Base-by-base conservation (phyloP, 129 eudicot species). In the Silybum marianum region DNA sequence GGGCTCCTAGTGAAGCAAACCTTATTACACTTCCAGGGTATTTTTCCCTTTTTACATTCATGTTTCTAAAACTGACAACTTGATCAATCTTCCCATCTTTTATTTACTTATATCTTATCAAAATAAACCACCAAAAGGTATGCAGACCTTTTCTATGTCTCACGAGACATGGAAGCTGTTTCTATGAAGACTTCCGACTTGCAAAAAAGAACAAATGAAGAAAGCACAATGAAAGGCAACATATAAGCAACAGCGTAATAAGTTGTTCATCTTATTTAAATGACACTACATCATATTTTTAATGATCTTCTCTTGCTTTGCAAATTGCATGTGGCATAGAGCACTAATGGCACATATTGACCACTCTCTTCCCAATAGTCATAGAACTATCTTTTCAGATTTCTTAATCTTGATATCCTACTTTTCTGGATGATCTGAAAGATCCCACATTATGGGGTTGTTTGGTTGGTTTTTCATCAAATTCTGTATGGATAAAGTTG, bases 1-100 rank as follows among this genome's bases (percentile, higher is more conserved):
- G 98, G 99, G 98, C 99, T 78, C 94, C 99, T 44, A 76, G 81
- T 79, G 98, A 93, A 88, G 80, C 54, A 34, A 95, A 93, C 82
- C 99, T 95, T 80, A 78, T 95, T 21, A 84, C 93, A 24, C 80
- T 95, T 77, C 99, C 98, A 26, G 99, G 99, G 92, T 93, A 90
- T 19, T 81, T 81, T 0, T 68, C 1, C 46, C 9, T 58, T 40
- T 25, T 75, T 6, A 23, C 60, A 51, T 36, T 22, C 63, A 14
- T 66, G 39, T n/a, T 66, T 12, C 36, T 24, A 22, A 9, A 68
- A 68, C 24, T n/a, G 65, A 54, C 65, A 54, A 18, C 22, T 14
- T 54, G 22, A n/a, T n/a, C 18, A 9, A 16, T 54, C 65, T 70
- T 26, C 23, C 21, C 24, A 30, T 16, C 0, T 13, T 38, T 32